phyloP scores from a whole-genome alignment of 352 stramenopile species.

The Pythium sukuiense region DNA sequence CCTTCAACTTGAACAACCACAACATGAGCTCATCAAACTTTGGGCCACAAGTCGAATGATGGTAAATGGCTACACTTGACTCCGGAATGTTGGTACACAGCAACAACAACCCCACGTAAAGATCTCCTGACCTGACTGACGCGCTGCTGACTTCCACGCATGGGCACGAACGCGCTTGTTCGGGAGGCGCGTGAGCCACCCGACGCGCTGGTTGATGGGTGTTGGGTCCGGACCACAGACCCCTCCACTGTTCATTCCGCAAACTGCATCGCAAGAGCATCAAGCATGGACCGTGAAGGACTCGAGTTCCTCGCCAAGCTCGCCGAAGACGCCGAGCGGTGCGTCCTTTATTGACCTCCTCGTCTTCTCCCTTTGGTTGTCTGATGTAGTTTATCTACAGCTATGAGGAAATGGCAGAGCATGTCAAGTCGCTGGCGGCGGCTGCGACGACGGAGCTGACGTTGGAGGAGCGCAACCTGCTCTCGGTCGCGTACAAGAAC shows the following conservation, averaged over 20 bases:
- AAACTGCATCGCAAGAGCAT: neutral
- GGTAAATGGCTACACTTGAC: slow-evolving; percentile 19
- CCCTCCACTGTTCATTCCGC: neutral
- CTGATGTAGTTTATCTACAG: neutral
- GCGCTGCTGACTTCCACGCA: neutral
- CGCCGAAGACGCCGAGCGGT: slow-evolving; percentile 33
- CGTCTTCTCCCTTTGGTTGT: neutral
- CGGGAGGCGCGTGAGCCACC: neutral
- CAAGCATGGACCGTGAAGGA: slow-evolving; percentile 29
- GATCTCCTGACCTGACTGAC: neutral
- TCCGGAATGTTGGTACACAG: slow-evolving; percentile 15
- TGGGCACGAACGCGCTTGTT: too few species aligned
- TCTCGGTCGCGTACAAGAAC: slow-evolving; percentile 43
- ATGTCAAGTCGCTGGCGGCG: slow-evolving; percentile 23
- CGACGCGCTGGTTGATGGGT: neutral
- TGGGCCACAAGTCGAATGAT: slow-evolving; percentile 13
- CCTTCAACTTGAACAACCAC: slow-evolving; percentile 2
- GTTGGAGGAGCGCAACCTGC: slow-evolving; percentile 38
- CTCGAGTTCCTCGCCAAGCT: slow-evolving; percentile 40
- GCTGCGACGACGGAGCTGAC: slow-evolving; percentile 21
- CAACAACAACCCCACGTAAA: neutral
- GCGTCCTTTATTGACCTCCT: neutral
- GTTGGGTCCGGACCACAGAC: too few species aligned
- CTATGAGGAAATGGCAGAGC: slow-evolving; percentile 32
- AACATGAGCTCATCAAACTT: neutral